Percentiles rank a stretch among this genome's conserved stretches.
Evolutionary conservation across 2,329 filamentous ascomycete genomes (phyloP).

Genomic region (Chalaropsis ovoidea): DNA sequence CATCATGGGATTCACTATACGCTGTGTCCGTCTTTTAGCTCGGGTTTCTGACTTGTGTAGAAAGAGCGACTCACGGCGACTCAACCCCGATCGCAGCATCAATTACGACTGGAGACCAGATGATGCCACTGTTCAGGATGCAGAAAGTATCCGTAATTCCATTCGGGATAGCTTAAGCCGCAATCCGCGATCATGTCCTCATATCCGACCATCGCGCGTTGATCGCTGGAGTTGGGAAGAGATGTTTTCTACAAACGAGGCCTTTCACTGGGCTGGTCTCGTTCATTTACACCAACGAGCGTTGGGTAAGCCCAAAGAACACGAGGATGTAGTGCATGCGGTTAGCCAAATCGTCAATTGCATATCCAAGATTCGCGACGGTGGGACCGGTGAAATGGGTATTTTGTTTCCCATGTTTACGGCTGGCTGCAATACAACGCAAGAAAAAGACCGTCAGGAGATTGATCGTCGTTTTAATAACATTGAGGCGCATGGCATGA

Average conservation of each 20-base stretch:
- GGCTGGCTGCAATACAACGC: conserved; percentile 62
- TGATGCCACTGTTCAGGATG: conserved; percentile 44
- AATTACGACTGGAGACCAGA: conserved; percentile 49
- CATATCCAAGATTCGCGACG: conserved; percentile 51
- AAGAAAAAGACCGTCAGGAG: conserved; percentile 45
- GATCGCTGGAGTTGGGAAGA: conserved; percentile 50
- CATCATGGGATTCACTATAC: conserved; percentile 48
- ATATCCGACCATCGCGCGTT: conserved; percentile 41
- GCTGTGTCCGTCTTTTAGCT: conserved; percentile 42
- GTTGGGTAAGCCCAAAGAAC: conserved; percentile 48
- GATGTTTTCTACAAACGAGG: conserved; percentile 62
- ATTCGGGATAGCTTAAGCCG: conserved; percentile 46
- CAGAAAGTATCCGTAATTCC: conserved; percentile 49
- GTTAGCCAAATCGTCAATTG: conserved; percentile 54
- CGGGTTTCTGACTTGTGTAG: conserved; percentile 60
- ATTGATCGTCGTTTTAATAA: conserved; percentile 56
- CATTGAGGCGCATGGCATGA: conserved; percentile 65
- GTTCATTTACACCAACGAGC: conserved; percentile 68
- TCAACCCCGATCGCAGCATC: conserved; percentile 37
- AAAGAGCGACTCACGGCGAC: conserved; percentile 55
- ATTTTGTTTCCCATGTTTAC: conserved; percentile 74
- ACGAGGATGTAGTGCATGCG: conserved; percentile 52
- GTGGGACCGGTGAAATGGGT: conserved; percentile 63
- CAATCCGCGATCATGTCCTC: conserved; percentile 37
- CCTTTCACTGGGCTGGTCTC: conserved; percentile 69